Evolutionary conservation across 2,329 filamentous ascomycete species (phyloP).

Genomic region (Arthrinium phaeospermum): DNA sequence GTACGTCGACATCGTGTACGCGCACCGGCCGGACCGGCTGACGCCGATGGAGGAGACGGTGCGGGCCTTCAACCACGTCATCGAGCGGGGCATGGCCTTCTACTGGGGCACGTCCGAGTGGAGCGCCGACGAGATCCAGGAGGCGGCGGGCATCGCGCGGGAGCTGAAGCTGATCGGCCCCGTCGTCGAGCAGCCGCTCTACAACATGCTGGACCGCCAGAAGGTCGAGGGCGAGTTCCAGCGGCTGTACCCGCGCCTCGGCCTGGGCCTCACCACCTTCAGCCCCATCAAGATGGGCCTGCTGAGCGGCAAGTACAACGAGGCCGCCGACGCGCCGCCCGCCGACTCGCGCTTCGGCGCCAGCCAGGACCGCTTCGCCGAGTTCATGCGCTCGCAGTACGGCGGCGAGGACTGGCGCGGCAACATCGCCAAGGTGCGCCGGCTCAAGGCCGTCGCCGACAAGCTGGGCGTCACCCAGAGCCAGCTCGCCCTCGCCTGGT

Average conservation of each 20-base stretch:
- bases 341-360: slow-evolving; percentile 34
- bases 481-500: slow-evolving; percentile 66
- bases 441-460: slow-evolving; percentile 67
- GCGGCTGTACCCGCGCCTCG: slow-evolving; percentile 64
- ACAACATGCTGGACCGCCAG: slow-evolving; percentile 67
- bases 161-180: slow-evolving; percentile 66
- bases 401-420: slow-evolving; percentile 59
- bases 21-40: slow-evolving; percentile 69
- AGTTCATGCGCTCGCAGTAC: slow-evolving; percentile 58
- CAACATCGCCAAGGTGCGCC: slow-evolving; percentile 64
- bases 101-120: slow-evolving; percentile 76
- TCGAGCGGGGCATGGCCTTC: slow-evolving; percentile 67
- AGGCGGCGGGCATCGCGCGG: slow-evolving; percentile 66
- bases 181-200: slow-evolving; percentile 69
- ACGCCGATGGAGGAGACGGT: slow-evolving; percentile 76
- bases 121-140: slow-evolving; percentile 68
- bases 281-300: slow-evolving; percentile 66
- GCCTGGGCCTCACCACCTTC: slow-evolving; percentile 67
- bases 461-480: slow-evolving; percentile 64
- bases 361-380: slow-evolving; percentile 57
- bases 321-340: slow-evolving; percentile 63
- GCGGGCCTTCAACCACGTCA: slow-evolving; percentile 73
- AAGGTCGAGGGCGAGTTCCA: slow-evolving; percentile 69
- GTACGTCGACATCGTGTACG: slow-evolving; percentile 73
- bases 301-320: slow-evolving; percentile 71